Conservation (phyloP, 176 grass and related monocot genomes). For the Hordeum marinum region DNA sequence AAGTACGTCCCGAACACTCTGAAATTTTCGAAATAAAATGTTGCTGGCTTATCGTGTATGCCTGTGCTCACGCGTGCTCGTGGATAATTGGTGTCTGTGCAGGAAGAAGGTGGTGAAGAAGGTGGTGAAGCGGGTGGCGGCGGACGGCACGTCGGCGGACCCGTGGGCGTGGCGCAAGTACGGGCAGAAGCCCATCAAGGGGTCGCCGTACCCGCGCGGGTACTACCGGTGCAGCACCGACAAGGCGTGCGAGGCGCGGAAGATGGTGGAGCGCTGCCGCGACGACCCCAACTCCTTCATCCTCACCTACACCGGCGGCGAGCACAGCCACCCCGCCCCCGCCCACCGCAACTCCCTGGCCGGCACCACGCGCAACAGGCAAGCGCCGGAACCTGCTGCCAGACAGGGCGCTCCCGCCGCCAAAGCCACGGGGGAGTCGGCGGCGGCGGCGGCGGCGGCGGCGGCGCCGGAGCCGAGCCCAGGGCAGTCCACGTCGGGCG, state of each 20-base stretch:
- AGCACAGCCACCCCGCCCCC: constrained; percentile 64
- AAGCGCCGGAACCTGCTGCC: not conserved
- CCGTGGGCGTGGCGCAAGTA: constrained; percentile 95
- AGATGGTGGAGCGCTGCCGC: constrained; percentile 78
- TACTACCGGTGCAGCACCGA: constrained; percentile 83
- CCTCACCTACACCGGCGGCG: constrained; percentile 74
- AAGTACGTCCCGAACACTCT: constrained; percentile 39
- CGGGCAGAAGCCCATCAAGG: constrained; percentile 97
- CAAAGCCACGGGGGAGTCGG: not conserved
- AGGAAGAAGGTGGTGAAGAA: constrained; percentile 70
- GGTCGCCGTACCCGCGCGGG: constrained; percentile 68
- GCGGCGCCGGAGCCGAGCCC: not conserved
- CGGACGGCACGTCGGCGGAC: constrained; percentile 46
- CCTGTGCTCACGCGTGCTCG: not conserved
- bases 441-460: not conserved
- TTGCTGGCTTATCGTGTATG: not conserved
- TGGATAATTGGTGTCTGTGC: not conserved
- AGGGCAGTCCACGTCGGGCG: not conserved
- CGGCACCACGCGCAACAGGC: constrained; percentile 59
- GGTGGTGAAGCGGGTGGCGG: constrained; percentile 47
- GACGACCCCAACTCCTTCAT: constrained; percentile 42
- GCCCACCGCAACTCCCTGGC: constrained; percentile 76
- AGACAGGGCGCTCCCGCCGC: not conserved
- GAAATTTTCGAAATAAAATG: not conserved
- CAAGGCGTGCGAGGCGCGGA: constrained; percentile 62